Evolutionary conservation across 345 rosid species (phyloP).

Genomic region (Melaleuca alternifolia): DNA sequence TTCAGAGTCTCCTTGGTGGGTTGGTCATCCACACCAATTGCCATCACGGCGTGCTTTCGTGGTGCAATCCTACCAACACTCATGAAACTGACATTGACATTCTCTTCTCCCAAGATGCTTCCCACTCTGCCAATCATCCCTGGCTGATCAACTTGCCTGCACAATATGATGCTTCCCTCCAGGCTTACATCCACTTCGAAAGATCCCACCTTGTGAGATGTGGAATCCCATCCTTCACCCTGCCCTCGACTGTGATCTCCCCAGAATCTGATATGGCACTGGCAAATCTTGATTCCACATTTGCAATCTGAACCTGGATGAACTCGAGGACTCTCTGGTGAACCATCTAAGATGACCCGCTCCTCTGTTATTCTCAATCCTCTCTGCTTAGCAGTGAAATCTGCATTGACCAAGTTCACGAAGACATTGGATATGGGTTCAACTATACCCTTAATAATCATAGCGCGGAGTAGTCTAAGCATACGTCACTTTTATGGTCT

Average conservation of each 20-base stretch:
- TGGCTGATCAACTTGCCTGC: conserved; percentile 82
- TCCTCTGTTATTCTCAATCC: conserved; percentile 70
- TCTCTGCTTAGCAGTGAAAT: conserved; percentile 73
- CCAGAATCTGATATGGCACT: conserved; percentile 69
- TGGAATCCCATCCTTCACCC: conserved; percentile 67
- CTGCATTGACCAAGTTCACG: conserved; percentile 75
- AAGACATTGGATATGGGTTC: conserved; percentile 71
- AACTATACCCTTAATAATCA: conserved; percentile 68
- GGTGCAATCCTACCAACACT: conserved; percentile 87
- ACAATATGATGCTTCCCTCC: conserved; percentile 69
- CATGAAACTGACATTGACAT: conserved; percentile 79
- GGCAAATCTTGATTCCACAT: conserved; percentile 68
- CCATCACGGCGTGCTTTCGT: conserved; percentile 75
- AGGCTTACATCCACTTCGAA: conserved; percentile 74
- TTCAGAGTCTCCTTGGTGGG: conserved; percentile 44
- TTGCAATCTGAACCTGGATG: conserved; percentile 65
- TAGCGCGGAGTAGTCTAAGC: conserved; percentile 74
- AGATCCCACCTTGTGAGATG: conserved; percentile 69
- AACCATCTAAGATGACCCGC: conserved; percentile 44
- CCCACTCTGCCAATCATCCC: conserved; percentile 79
- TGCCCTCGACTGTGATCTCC: conserved; percentile 64
- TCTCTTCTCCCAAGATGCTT: conserved; percentile 61
- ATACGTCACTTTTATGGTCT: conserved; percentile 60
- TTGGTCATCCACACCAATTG: conserved; percentile 69
- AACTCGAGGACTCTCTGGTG: conserved; percentile 66